Evolutionary conservation across 2,329 filamentous ascomycete species (phyloP).

Genomic region (Colletotrichum tropicicola): DNA sequence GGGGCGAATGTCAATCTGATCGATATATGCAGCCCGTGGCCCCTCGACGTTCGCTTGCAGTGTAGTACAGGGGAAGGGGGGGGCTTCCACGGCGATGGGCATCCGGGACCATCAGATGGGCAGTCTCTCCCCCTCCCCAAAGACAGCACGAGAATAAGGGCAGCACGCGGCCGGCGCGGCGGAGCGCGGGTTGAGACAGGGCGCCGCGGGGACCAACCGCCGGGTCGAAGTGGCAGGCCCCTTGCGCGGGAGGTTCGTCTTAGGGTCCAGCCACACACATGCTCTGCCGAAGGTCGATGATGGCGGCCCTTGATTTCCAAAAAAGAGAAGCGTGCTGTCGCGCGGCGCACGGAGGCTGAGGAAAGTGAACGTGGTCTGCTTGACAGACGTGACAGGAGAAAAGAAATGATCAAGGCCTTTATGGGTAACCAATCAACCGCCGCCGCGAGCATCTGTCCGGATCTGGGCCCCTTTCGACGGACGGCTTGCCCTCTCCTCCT

Average conservation of each 20-base stretch:
- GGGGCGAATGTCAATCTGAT: conserved; percentile 5
- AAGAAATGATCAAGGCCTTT: neutral
- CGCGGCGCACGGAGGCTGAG: neutral
- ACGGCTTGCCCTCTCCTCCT: neutral
- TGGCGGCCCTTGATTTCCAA: no score
- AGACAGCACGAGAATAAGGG: conserved; percentile 6
- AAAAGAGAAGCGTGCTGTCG: no score
- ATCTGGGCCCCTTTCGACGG: neutral
- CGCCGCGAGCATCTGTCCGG: neutral
- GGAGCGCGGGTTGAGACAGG: neutral
- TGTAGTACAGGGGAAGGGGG: neutral
- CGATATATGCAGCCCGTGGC: neutral
- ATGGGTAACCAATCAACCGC: neutral
- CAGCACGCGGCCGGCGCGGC: conserved; percentile 14
- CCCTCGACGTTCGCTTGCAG: neutral
- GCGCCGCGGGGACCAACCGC: neutral
- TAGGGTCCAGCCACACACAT: no score
- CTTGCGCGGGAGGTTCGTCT: neutral
- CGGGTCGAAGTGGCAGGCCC: neutral
- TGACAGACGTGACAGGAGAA: neutral
- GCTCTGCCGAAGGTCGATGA: no score
- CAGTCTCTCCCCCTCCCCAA: neutral
- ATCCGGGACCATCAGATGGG: conserved; percentile 5
- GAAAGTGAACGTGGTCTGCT: no score
- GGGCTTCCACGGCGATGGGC: neutral